Evolutionary conservation across 208 protist species (phyloP).

Genomic region (Vickermania spadyakhi): DNA sequence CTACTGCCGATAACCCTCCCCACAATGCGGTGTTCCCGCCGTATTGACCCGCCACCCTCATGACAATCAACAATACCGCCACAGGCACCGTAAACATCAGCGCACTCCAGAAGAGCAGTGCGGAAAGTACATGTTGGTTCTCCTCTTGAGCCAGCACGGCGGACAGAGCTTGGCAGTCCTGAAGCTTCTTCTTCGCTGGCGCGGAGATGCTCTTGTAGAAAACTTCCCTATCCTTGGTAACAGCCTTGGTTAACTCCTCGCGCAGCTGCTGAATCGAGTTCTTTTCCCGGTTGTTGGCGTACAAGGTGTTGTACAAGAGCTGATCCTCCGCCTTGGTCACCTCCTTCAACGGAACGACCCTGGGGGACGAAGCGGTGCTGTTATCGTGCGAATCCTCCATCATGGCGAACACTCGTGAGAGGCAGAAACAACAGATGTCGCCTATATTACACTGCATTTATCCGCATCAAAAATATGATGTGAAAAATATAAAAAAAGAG

Average conservation of each 20-base stretch:
- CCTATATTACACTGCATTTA: too few relatives aligned
- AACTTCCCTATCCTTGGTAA: conserved; percentile 29
- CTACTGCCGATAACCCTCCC: conserved; percentile 53
- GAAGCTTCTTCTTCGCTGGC: conserved; percentile 47
- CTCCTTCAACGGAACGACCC: background rate
- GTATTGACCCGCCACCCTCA: conserved; percentile 45
- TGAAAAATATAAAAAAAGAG: conserved; percentile 6
- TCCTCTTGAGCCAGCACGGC: conserved; percentile 16
- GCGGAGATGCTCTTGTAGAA: conserved; percentile 24
- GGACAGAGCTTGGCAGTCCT: conserved; percentile 26
- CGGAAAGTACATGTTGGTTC: conserved; percentile 25
- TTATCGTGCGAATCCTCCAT: too few relatives aligned
- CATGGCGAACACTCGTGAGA: too few relatives aligned
- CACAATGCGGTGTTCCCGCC: conserved; percentile 30
- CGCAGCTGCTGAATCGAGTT: background rate
- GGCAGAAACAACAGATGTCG: too few relatives aligned
- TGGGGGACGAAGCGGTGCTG: too few relatives aligned
- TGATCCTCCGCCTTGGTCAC: background rate
- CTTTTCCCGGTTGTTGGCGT: background rate
- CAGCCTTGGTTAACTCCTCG: background rate
- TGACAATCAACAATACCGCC: conserved; percentile 40
- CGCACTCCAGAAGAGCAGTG: conserved; percentile 42
- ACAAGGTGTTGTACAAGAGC: background rate
- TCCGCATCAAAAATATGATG: too few relatives aligned
- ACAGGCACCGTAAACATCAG: conserved; percentile 70